A percentile compares a stretch with the other conserved stretches of the same genome.
These are phyloP conservation scores for Trichoderma sp. DNA, from an alignment of 2,329 filamentous ascomycete genomes.

Conservation along the genomic window DNA sequence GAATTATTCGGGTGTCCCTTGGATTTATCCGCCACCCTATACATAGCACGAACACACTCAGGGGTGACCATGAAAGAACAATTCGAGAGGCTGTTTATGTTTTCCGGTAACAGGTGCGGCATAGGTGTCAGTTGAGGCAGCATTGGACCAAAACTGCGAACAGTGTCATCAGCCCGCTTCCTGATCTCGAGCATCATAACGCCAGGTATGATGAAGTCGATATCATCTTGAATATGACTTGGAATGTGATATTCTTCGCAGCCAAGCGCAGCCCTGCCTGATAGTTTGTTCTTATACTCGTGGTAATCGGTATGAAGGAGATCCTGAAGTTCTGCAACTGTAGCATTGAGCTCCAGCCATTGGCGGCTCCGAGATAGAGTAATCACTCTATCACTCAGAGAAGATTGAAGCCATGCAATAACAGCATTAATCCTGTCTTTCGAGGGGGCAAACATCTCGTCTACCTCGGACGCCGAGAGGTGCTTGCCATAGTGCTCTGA, in stretches of 20 bases:
- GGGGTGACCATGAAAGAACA: slow-evolving; percentile 48
- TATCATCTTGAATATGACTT: slow-evolving; percentile 33
- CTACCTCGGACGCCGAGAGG: slow-evolving; percentile 42
- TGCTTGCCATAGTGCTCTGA: slow-evolving; percentile 45
- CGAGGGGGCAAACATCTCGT: slow-evolving; percentile 41
- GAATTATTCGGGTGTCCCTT: slow-evolving; percentile 36
- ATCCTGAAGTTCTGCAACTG: slow-evolving; percentile 38
- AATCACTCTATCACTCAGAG: slow-evolving; percentile 46
- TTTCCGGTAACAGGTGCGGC: background rate
- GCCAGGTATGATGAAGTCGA: slow-evolving; percentile 41
- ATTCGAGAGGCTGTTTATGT: background rate
- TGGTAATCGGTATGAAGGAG: slow-evolving; percentile 53
- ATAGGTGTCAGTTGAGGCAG: background rate
- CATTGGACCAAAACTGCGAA: background rate
- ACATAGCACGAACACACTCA: slow-evolving; percentile 49
- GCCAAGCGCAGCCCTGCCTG: slow-evolving; percentile 28
- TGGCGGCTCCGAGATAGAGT: slow-evolving; percentile 47
- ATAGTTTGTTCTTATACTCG: slow-evolving; percentile 33
- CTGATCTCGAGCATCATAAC: slow-evolving; percentile 22
- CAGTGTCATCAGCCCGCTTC: background rate
- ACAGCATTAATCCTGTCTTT: slow-evolving; percentile 47
- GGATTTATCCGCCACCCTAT: slow-evolving; percentile 28
- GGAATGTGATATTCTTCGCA: slow-evolving; percentile 41
- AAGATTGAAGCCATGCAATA: slow-evolving; percentile 50
- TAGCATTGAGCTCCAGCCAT: slow-evolving; percentile 31